A percentile compares a stretch with the other conserved stretches of the same genome.
These are phyloP conservation scores for Euphorbia neoarborescens DNA, from an alignment of 441 rosid genomes.

Conservation along the genomic window DNA sequence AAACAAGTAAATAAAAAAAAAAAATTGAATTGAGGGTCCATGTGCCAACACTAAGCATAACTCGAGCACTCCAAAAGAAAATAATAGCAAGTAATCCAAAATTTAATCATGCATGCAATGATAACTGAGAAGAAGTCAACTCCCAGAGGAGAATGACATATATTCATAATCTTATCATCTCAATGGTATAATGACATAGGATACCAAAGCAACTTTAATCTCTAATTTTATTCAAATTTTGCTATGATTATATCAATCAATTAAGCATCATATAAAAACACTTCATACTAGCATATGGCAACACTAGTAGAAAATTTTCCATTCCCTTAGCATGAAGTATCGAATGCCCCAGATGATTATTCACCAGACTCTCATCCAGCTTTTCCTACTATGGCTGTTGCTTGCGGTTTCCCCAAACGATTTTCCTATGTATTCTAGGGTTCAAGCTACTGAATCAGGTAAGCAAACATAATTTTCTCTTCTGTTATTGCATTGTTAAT, in stretches of 20 bases:
- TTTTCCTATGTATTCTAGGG: slow-evolving; percentile 18
- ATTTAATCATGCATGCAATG: slow-evolving; percentile 40
- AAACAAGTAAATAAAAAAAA: background rate
- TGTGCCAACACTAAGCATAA: slow-evolving; percentile 1
- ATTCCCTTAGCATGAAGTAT: slow-evolving; percentile 17
- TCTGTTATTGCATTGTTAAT: background rate
- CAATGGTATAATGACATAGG: slow-evolving; percentile 34
- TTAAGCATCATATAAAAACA: slow-evolving; percentile 22
- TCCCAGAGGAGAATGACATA: slow-evolving; percentile 33
- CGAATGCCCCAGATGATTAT: slow-evolving; percentile 32
- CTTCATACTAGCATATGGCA: slow-evolving; percentile 19
- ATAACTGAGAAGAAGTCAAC: slow-evolving; percentile 45
- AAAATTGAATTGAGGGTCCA: background rate
- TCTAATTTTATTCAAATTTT: slow-evolving; percentile 28
- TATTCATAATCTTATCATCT: slow-evolving; percentile 25
- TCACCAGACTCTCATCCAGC: slow-evolving; percentile 23
- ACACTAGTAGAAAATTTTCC: slow-evolving; percentile 8
- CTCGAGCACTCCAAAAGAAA: slow-evolving; percentile 32
- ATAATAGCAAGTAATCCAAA: slow-evolving; percentile 21
- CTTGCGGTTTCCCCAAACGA: slow-evolving; percentile 24
- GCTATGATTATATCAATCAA: slow-evolving; percentile 27
- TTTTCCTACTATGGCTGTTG: slow-evolving; percentile 43
- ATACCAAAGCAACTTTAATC: slow-evolving; percentile 35
- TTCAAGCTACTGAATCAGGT: slow-evolving; percentile 50
- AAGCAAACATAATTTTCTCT: slow-evolving; percentile 21